phyloP scores from a whole-genome alignment of 2,329 filamentous ascomycete genomes.

The Clonostachys chloroleuca region DNA sequence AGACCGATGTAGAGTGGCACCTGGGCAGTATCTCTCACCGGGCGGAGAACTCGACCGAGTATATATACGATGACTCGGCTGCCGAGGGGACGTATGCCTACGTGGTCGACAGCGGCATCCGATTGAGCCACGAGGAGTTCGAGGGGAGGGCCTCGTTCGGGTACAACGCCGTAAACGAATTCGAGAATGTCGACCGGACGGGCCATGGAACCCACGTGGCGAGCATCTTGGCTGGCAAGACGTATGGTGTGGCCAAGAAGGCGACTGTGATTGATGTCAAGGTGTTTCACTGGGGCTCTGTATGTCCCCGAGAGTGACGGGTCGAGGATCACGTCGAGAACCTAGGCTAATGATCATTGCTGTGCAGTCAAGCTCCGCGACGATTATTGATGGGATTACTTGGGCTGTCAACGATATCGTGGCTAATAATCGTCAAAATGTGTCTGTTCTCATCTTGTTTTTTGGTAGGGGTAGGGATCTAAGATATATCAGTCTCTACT shows the following conservation, averaged over 20 bases:
- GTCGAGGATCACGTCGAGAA: too few relatives aligned
- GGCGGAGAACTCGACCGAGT: slow-evolving; percentile 22
- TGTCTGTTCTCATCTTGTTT: slow-evolving; percentile 38
- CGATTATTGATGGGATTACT: slow-evolving; percentile 16
- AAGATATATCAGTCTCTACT: neutral
- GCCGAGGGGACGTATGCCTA: slow-evolving; percentile 41
- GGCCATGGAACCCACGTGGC: slow-evolving; percentile 45
- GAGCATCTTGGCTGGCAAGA: slow-evolving; percentile 36
- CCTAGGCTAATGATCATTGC: neutral
- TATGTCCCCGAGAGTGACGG: too few relatives aligned
- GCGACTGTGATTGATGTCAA: slow-evolving; percentile 37
- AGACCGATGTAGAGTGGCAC: slow-evolving; percentile 25
- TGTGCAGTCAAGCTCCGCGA: slow-evolving; percentile 1
- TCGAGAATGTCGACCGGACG: slow-evolving; percentile 23
- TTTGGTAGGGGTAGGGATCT: slow-evolving; percentile 10
- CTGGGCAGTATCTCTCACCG: slow-evolving; percentile 38
- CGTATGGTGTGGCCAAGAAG: slow-evolving; percentile 40
- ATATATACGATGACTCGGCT: slow-evolving; percentile 34
- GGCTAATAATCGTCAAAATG: slow-evolving; percentile 12
- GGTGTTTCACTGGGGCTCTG: slow-evolving; percentile 21
- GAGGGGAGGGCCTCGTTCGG: slow-evolving; percentile 32
- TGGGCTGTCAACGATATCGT: slow-evolving; percentile 24
- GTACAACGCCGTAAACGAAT: slow-evolving; percentile 20
- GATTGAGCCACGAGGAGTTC: slow-evolving; percentile 37
- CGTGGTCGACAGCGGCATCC: slow-evolving; percentile 51